Conservation (phyloP, 768 basidiomycete species). For the Piloderma croceum region DNA sequence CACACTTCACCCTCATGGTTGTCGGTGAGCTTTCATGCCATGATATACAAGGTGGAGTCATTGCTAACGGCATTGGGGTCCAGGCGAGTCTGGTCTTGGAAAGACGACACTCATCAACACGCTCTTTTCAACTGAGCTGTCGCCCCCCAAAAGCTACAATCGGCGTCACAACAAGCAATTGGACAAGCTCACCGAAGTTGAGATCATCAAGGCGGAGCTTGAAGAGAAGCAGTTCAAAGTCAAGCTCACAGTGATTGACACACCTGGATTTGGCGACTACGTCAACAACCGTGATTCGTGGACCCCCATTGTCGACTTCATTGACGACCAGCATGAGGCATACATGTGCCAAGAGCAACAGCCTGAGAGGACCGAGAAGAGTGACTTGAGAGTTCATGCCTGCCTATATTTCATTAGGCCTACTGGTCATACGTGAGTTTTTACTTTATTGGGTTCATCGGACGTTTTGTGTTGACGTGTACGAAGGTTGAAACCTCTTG, state of each 20-base stretch:
- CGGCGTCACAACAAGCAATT: conserved; percentile 91
- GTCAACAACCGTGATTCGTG: conserved; percentile 99
- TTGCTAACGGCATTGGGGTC: neutral
- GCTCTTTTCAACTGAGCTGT: conserved; percentile 96
- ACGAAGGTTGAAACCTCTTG: conserved; percentile 84
- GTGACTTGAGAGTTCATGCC: conserved; percentile 91
- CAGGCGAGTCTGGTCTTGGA: conserved; percentile 94
- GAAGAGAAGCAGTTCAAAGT: conserved; percentile 99
- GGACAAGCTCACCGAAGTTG: conserved; percentile 97
- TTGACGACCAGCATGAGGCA: conserved; percentile 91
- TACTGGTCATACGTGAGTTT: conserved; percentile 88
- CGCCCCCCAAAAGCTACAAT: conserved; percentile 83
- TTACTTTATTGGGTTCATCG: conserved; percentile 3
- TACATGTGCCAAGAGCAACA: conserved; percentile 99
- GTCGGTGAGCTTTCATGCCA: conserved; percentile 79
- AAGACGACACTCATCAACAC: conserved; percentile 99
- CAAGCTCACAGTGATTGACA: conserved; percentile 98
- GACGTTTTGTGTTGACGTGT: conserved; percentile 6
- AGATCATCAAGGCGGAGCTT: conserved; percentile 98
- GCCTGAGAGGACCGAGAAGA: conserved; percentile 91
- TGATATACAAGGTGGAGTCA: conserved; percentile 2
- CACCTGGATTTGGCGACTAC: conserved; percentile 98
- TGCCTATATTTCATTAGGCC: conserved; percentile 97
- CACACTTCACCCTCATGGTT: conserved; percentile 99
- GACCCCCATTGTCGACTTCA: conserved; percentile 97